Conservation (phyloP, 2,329 filamentous ascomycete species). For the Fusarium metavorans region DNA sequence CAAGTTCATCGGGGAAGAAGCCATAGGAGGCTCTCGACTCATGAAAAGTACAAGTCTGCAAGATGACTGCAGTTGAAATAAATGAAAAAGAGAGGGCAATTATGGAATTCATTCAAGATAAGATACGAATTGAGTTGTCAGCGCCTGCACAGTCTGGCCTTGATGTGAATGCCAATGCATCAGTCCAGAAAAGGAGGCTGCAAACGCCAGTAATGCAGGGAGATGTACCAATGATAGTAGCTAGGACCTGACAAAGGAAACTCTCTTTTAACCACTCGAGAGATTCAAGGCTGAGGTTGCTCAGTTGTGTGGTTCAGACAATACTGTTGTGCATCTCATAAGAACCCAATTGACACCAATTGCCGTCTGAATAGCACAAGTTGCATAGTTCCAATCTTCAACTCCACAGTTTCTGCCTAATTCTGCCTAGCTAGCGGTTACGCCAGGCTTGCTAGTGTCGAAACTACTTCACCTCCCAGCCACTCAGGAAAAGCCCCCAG, state of each 20-base stretch:
- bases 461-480: slow-evolving; percentile 28
- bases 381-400: neutral
- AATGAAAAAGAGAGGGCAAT: neutral
- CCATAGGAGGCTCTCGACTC: neutral
- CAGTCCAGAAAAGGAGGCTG: neutral
- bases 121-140: neutral
- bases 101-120: neutral
- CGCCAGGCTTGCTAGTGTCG: slow-evolving; percentile 27
- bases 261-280: neutral
- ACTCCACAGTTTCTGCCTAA: slow-evolving; percentile 7
- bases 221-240: neutral
- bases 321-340: neutral
- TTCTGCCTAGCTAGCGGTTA: neutral
- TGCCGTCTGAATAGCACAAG: neutral
- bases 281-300: neutral
- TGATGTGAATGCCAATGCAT: neutral
- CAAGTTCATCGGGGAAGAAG: neutral
- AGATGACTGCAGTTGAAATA: neutral
- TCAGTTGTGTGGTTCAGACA: neutral
- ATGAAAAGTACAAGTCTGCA: neutral
- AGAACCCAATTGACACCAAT: neutral
- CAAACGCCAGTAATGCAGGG: neutral
- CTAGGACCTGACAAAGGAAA: neutral
- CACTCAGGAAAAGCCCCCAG: slow-evolving; percentile 27
- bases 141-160: neutral